phyloP scores from a whole-genome alignment of 1,284 basidiomycete species.

The Athelia sp. region DNA sequence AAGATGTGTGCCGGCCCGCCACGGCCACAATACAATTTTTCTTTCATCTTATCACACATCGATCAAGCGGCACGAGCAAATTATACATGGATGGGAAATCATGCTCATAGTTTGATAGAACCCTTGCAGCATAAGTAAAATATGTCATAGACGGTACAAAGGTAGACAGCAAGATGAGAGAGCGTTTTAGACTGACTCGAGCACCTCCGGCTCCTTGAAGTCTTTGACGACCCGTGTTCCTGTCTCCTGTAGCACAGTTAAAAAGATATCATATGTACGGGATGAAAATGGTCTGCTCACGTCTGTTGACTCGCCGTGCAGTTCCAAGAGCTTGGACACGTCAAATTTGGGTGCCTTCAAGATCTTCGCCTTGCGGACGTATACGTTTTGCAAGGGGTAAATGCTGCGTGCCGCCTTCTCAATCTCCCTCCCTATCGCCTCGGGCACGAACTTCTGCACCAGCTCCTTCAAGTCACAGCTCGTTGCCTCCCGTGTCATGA shows the following conservation, averaged over 20 bases:
- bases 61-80: too few relatives aligned
- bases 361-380: constrained; percentile 97
- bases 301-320: constrained; percentile 85
- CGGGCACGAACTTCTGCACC: constrained; percentile 98
- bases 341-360: constrained; percentile 98
- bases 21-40: neutral
- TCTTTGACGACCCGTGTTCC: constrained; percentile 85
- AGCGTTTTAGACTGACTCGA: constrained; percentile 70
- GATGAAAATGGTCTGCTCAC: too few relatives aligned
- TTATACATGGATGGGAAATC: constrained; percentile 8
- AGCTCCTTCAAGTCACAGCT: constrained; percentile 97
- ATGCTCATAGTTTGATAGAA: constrained; percentile 34
- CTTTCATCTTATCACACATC: constrained; percentile 1
- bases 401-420: constrained; percentile 97
- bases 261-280: too few relatives aligned
- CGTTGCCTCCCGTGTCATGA: constrained; percentile 95
- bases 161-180: constrained; percentile 24
- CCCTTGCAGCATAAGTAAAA: constrained; percentile 32
- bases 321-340: constrained; percentile 89
- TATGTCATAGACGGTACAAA: constrained; percentile 38
- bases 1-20: too few relatives aligned
- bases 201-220: constrained; percentile 90
- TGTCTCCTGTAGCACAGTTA: constrained; percentile 62
- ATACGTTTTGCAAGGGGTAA: constrained; percentile 98
- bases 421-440: constrained; percentile 99